Evolutionary conservation across 108 stramenopile species (phyloP).

Genomic region (Cylindrotheca fusiformis): DNA sequence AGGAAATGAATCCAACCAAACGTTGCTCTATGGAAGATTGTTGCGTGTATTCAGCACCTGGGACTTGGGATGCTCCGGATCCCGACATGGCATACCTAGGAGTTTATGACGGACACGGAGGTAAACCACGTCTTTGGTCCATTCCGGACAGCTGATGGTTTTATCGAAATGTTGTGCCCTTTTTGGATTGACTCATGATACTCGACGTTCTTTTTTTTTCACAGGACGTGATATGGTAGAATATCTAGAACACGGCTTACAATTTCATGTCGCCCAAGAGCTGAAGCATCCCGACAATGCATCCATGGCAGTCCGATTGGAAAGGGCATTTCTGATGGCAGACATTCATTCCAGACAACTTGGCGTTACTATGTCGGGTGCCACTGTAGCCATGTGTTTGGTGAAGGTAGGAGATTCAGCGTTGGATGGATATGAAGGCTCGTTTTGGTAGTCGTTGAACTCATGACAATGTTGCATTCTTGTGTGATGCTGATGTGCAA

Average conservation of each 20-base stretch:
- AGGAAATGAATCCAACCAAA: constrained; percentile 92
- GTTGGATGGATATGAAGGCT: neutral
- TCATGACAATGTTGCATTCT: constrained; percentile 1
- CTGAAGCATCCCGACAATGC: constrained; percentile 37
- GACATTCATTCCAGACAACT: constrained; percentile 80
- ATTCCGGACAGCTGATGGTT: neutral
- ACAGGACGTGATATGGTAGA: constrained; percentile 87
- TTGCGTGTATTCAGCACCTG: constrained; percentile 56
- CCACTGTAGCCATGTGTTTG: constrained; percentile 92
- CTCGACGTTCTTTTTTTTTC: too few species aligned
- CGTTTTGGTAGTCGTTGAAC: neutral
- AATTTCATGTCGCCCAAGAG: constrained; percentile 80
- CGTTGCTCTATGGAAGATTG: constrained; percentile 96
- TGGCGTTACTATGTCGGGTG: constrained; percentile 82
- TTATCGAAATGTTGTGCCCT: neutral
- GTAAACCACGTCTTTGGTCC: constrained; percentile 1
- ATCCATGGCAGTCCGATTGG: constrained; percentile 49
- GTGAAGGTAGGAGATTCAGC: constrained; percentile 33
- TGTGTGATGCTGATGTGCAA: too few species aligned
- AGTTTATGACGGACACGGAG: constrained; percentile 96
- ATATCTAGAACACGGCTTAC: constrained; percentile 82
- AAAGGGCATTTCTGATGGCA: constrained; percentile 89
- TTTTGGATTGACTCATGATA: neutral
- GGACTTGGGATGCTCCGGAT: constrained; percentile 58
- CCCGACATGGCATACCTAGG: constrained; percentile 69